Evolutionary conservation across 1,284 basidiomycete genomes (phyloP).

Genomic region (Rhodotorula sp.): DNA sequence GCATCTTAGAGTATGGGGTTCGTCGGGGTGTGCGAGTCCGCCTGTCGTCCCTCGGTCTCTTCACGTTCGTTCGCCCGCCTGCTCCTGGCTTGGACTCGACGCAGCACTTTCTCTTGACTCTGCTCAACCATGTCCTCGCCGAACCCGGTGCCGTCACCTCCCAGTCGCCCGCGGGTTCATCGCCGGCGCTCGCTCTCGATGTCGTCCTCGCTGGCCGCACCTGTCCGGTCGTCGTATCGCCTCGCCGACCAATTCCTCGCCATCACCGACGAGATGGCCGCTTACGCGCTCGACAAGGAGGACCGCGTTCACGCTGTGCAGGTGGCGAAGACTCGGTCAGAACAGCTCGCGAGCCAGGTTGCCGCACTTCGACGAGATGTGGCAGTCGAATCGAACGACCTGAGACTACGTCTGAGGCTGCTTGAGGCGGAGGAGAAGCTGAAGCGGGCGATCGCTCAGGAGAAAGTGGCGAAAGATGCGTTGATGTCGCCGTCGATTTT

Average conservation of each 20-base stretch:
- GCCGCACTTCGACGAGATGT: not conserved
- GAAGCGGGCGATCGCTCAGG: not conserved
- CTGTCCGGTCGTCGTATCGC: not conserved
- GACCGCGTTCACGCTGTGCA: not conserved
- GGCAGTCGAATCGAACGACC: not conserved
- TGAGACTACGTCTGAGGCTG: not conserved
- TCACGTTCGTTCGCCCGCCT: no score
- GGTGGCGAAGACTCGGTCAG: not conserved
- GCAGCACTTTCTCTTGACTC: no score
- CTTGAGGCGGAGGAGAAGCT: not conserved
- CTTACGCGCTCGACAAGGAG: not conserved
- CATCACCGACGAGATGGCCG: not conserved
- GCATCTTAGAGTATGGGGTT: no score
- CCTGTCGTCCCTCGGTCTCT: no score
- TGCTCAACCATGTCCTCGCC: no score
- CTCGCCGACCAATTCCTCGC: not conserved
- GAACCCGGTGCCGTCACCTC: no score
- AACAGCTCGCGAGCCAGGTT: not conserved
- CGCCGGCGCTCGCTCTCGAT: constrained; percentile 3
- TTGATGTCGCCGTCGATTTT: not conserved
- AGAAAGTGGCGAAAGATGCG: not conserved
- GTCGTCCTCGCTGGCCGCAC: not conserved
- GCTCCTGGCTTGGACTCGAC: no score
- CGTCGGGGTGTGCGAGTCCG: no score
- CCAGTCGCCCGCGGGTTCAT: not conserved